Conservation (phyloP, 305 asterid species). For the Fraxinus sp. region DNA sequence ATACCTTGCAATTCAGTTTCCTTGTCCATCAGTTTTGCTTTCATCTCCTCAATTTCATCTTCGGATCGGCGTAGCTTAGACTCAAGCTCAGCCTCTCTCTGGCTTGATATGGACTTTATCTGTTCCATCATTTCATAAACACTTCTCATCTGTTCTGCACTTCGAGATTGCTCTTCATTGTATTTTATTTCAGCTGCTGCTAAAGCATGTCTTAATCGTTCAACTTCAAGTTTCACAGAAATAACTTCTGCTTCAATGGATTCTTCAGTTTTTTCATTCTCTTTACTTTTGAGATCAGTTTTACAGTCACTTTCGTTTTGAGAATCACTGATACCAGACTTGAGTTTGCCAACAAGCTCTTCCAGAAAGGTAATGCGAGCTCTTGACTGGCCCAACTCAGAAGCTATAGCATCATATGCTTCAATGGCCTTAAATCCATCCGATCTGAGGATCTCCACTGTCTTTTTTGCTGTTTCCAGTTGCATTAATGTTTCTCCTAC, state of each 20-base stretch:
- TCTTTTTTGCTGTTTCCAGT: constrained; percentile 61
- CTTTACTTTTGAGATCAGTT: constrained; percentile 14
- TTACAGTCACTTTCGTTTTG: background rate
- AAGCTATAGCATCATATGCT: constrained; percentile 41
- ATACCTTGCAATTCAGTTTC: constrained; percentile 60
- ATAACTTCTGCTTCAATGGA: constrained; percentile 29
- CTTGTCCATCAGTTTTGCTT: constrained; percentile 59
- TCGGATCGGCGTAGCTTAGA: constrained; percentile 47
- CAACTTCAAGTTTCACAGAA: constrained; percentile 44
- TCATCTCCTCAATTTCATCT: constrained; percentile 56
- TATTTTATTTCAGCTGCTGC: constrained; percentile 43
- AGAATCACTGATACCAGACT: constrained; percentile 33
- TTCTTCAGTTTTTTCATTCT: constrained; percentile 21
- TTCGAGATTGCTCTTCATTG: constrained; percentile 43
- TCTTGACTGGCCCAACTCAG: constrained; percentile 63
- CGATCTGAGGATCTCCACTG: constrained; percentile 47
- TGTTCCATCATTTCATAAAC: constrained; percentile 45
- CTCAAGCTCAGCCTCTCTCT: constrained; percentile 56
- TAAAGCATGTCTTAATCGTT: constrained; percentile 40
- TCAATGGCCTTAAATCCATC: constrained; percentile 50
- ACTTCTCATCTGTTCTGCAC: constrained; percentile 32
- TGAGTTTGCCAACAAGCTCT: constrained; percentile 51
- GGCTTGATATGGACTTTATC: constrained; percentile 42
- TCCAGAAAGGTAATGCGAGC: constrained; percentile 50
- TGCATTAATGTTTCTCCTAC: constrained; percentile 59